Conservation (phyloP, 2,329 filamentous ascomycete genomes). For the Ophiosphaerella korrae region DNA sequence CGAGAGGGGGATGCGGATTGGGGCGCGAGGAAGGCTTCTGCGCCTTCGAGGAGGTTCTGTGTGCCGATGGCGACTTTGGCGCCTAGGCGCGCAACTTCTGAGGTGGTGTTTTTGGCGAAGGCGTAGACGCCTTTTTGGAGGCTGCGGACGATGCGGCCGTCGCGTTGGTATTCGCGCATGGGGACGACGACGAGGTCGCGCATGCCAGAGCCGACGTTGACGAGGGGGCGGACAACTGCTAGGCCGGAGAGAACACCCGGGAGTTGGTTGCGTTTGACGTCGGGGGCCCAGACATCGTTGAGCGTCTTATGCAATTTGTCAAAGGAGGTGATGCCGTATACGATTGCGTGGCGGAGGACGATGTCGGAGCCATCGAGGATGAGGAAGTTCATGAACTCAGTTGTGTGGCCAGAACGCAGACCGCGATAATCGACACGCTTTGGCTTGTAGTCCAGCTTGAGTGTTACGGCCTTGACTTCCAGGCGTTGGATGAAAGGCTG, state of each 20-base stretch:
- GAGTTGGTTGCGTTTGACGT: constrained; percentile 87
- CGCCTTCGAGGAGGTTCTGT: constrained; percentile 87
- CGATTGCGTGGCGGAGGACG: constrained; percentile 83
- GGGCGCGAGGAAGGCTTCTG: constrained; percentile 74
- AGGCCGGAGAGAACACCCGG: constrained; percentile 86
- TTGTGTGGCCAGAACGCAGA: constrained; percentile 88
- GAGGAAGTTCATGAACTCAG: constrained; percentile 98
- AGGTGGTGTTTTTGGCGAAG: constrained; percentile 92
- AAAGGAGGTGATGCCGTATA: constrained; percentile 90
- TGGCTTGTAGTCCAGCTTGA: constrained; percentile 95
- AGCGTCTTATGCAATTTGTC: constrained; percentile 86
- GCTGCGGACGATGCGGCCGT: constrained; percentile 88
- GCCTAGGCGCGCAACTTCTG: constrained; percentile 89
- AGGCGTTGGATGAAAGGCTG: constrained; percentile 86
- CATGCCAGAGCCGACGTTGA: constrained; percentile 88
- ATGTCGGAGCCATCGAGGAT: constrained; percentile 88
- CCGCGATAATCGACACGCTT: constrained; percentile 97
- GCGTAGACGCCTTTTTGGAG: constrained; percentile 87
- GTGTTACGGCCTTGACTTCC: constrained; percentile 80
- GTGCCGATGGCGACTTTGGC: constrained; percentile 95
- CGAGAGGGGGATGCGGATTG: constrained; percentile 30
- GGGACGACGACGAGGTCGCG: constrained; percentile 87
- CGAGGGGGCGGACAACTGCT: constrained; percentile 85
- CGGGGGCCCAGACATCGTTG: constrained; percentile 96
- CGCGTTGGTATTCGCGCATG: constrained; percentile 89